A percentile compares a stretch with the other conserved stretches of the same genome.
phyloP scores from a whole-genome alignment of 306 rosid species.

The Lathyrus sativus region DNA sequence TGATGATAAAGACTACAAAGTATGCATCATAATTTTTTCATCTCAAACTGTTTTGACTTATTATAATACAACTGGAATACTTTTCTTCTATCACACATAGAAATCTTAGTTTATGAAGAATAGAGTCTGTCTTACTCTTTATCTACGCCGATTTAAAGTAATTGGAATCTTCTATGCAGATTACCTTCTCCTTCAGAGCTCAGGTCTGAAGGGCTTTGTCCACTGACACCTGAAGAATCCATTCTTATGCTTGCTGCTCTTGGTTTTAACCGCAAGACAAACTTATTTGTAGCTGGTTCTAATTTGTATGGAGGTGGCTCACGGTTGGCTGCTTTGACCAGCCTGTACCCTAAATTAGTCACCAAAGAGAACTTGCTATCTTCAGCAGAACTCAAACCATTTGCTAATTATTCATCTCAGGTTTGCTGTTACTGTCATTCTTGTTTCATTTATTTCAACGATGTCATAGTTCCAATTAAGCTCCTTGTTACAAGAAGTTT shows the following conservation, averaged over 20 bases:
- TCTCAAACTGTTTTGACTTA: slow-evolving; percentile 24
- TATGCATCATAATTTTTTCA: slow-evolving; percentile 46
- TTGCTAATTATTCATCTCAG: slow-evolving; percentile 90
- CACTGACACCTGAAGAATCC: slow-evolving; percentile 91
- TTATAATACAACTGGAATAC: slow-evolving; percentile 5
- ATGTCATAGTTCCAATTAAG: slow-evolving; percentile 8
- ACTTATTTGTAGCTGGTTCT: slow-evolving; percentile 86
- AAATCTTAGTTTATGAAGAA: slow-evolving; percentile 10
- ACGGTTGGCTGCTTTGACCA: slow-evolving; percentile 76
- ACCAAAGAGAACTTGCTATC: slow-evolving; percentile 93
- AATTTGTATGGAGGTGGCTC: slow-evolving; percentile 84
- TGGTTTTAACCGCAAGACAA: slow-evolving; percentile 89
- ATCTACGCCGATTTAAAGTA: slow-evolving; percentile 11
- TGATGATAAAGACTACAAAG: slow-evolving; percentile 66
- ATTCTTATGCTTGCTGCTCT: slow-evolving; percentile 96
- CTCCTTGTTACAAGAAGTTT: slow-evolving; percentile 3
- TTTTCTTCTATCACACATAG: slow-evolving; percentile 10
- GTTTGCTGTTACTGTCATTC: slow-evolving; percentile 45
- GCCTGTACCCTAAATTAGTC: slow-evolving; percentile 86
- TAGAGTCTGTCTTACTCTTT: slow-evolving; percentile 25
- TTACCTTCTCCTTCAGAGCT: slow-evolving; percentile 82
- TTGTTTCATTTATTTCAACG: slow-evolving; percentile 22
- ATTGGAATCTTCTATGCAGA: slow-evolving; percentile 53
- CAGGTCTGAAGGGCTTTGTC: slow-evolving; percentile 90
- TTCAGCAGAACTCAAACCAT: slow-evolving; percentile 67